These are phyloP conservation scores for Auriscalpium vulgare DNA, from an alignment of 768 basidiomycete species.

Conservation along the genomic window DNA sequence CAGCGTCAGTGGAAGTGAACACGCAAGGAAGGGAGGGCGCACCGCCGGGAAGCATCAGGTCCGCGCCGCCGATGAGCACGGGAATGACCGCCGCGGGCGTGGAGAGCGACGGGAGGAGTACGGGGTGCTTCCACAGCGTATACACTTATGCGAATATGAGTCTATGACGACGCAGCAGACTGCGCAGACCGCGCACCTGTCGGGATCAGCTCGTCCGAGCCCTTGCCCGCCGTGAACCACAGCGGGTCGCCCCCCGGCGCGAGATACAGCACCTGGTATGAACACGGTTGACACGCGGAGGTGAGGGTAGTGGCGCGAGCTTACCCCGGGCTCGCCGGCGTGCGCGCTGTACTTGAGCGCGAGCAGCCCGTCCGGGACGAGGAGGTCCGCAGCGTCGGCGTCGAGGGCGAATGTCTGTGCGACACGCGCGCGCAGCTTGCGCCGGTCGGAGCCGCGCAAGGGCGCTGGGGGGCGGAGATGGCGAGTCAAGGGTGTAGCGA, in stretches of 20 bases:
- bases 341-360: constrained; percentile 63
- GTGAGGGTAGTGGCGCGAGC: constrained; percentile 14
- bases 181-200: constrained; percentile 33
- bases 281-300: neutral
- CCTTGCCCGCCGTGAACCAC: constrained; percentile 73
- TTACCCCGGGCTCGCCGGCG: constrained; percentile 57
- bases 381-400: constrained; percentile 53
- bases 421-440: constrained; percentile 59
- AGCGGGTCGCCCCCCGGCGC: constrained; percentile 61
- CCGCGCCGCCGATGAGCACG: constrained; percentile 68
- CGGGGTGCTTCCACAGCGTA: constrained; percentile 68
- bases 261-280: constrained; percentile 51
- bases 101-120: constrained; percentile 61
- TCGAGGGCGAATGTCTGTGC: constrained; percentile 36
- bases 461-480: constrained; percentile 34
- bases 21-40: constrained; percentile 20
- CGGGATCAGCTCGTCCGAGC: constrained; percentile 61
- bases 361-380: constrained; percentile 70
- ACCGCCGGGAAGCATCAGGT: constrained; percentile 87
- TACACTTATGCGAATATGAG: constrained; percentile 37
- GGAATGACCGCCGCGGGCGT: constrained; percentile 68
- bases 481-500: neutral
- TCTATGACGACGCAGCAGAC: neutral
- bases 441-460: constrained; percentile 63
- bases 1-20: neutral